Conservation (phyloP, 2,329 filamentous ascomycete genomes). For the Monilinia polystroma region DNA sequence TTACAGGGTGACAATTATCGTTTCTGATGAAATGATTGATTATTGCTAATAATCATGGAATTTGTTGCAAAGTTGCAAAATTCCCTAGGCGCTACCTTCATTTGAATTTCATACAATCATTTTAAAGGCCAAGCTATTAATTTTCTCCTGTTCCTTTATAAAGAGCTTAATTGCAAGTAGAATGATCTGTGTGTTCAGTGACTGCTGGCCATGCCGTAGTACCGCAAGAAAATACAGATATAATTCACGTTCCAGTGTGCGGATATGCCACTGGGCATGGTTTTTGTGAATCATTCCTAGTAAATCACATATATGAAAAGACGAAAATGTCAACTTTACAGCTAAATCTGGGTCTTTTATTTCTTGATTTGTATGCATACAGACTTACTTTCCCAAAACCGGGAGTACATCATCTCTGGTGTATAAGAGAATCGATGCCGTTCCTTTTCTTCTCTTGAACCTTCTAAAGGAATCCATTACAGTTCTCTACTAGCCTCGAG, state of each 20-base stretch:
- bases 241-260: neutral
- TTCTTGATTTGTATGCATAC: neutral
- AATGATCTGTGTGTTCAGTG: neutral
- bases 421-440: neutral
- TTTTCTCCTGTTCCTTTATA: no score
- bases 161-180: no score
- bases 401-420: neutral
- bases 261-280: neutral
- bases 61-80: no score
- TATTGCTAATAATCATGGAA: no score
- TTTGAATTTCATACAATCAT: no score
- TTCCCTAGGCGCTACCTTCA: no score
- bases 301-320: neutral
- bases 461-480: neutral
- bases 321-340: neutral
- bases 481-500: neutral
- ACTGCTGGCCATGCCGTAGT: neutral
- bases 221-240: neutral
- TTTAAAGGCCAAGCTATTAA: no score
- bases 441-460: neutral
- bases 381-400: neutral
- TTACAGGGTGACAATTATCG: no score
- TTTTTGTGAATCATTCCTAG: neutral
- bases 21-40: no score
- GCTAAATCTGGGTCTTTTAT: neutral